Base-by-base conservation (phyloP, 2,329 filamentous ascomycete genomes). In the Fusarium penzigii region DNA sequence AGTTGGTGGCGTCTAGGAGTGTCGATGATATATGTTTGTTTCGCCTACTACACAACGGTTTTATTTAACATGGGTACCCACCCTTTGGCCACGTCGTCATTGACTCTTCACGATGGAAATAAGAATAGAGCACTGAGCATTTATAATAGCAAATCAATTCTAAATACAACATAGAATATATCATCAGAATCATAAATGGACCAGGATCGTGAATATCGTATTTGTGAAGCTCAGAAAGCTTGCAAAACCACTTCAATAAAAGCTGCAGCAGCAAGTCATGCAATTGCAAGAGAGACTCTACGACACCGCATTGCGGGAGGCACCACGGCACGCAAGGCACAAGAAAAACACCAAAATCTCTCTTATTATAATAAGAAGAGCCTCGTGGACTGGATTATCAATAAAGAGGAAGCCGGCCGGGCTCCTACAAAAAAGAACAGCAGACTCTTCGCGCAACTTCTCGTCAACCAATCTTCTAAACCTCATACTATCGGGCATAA, bases 1-100 rank as follows among this genome's bases (percentile, higher is more conserved):
- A 16, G 43, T 58, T 25, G 52, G 56, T n/a, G 47, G 20, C 6
- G 48, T 51, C 29, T 32, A 11, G 29, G 29, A 32, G 29, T 32
- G 29, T 11, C 29, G 11, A 32, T 32, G 29, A 32, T 11, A 7
- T 32, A 6, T 32, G 29, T 32, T n/a, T 46, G 14, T n/a, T n/a
- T n/a, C n/a, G n/a, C n/a, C n/a, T n/a, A n/a, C n/a, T n/a, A n/a
- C n/a, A n/a, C n/a, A 25, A 7, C 20, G 20, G 7, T 25, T 25
- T 7, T 25, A 25, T 25, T 25, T 25, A 25, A 25, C 20, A 25
- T 25, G 20, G 20, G 20, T 36, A 9, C 5, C 32, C 32, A 36
- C 32, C 13, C 32, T 36, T 36, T 36, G 32, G 32, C 32, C 32
- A 36, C 32, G 5, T 36, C 32, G 9, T 36, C 32, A 36, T 36